Evolutionary conservation across 768 basidiomycete species (phyloP), one percentile per base, ranked within the genome.

Genomic region (Basidioascus undulatus): DNA sequence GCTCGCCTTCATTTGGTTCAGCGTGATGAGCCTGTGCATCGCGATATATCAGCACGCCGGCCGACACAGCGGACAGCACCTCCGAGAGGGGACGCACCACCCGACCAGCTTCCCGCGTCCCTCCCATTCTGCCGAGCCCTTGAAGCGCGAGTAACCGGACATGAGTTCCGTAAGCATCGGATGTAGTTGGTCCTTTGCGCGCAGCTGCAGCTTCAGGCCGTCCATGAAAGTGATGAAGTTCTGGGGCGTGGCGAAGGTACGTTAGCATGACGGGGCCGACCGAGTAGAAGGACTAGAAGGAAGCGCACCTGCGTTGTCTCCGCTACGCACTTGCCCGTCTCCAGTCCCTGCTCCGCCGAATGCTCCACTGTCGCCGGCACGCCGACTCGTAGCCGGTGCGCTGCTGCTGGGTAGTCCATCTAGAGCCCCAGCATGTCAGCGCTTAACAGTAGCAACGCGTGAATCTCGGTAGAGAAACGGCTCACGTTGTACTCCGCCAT

Each of bases 141-240:
- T 89, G 61, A 98, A 94, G 36, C 82, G 67, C 5, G 86, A 80
- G 55, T 86, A 94, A 6, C 81, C 76, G 2, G 78, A 80, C 49
- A 94, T 83, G n/a, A 98, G 71, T 49, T 89, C 92, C 48, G 89
- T 83, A 33, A 96, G 56, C 45, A 92, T 72, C 0, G 87, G 86
- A 56, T 96, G 87, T 3, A 98, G 65, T 51, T 92, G 84, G 52
- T 96, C 92, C 56, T 94, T 98, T 3, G 92, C 89, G n/a, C 84
- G 71, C 50, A 94, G 62, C 9, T 77, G 73, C 37, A 96, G 65
- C 53, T 86, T 87, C 21, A 96, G 65, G 1, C 86, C 89, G 50
- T 98, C 92, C 82, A 96, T 92, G 49, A 96, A 87, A 0, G 89
- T 96, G 49, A 98, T 96, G 47, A 96, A 98, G 56, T 74, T 78